phyloP scores from a whole-genome alignment of 2,329 filamentous ascomycete species.

The Teratosphaeria nubilosa region DNA sequence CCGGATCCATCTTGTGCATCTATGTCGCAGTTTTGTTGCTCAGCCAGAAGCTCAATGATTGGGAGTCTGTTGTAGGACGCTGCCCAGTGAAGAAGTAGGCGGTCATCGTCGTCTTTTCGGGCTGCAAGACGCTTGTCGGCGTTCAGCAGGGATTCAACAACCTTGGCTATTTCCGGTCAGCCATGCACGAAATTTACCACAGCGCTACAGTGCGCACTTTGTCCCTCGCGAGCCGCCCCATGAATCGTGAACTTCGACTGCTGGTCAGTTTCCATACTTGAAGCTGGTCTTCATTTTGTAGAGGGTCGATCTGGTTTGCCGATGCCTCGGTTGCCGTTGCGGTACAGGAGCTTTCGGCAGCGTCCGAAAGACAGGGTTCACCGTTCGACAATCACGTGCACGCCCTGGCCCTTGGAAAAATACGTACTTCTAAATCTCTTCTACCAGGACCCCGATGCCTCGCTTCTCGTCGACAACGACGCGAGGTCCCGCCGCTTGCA shows the following conservation, averaged over 20 bases:
- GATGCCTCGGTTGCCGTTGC: background rate
- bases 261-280: conserved; percentile 20
- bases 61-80: conserved; percentile 68
- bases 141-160: conserved; percentile 65
- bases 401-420: too few species aligned
- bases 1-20: conserved; percentile 73
- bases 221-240: conserved; percentile 75
- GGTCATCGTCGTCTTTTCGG: conserved; percentile 72
- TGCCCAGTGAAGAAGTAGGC: conserved; percentile 90
- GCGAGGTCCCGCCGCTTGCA: conserved; percentile 72
- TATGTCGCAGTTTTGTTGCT: conserved; percentile 66
- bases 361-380: background rate
- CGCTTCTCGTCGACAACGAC: conserved; percentile 46
- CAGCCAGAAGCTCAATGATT: conserved; percentile 63
- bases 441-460: conserved; percentile 32
- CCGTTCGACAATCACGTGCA: background rate
- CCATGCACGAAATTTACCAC: background rate
- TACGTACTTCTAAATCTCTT: background rate
- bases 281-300: background rate
- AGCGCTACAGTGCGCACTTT: conserved; percentile 45
- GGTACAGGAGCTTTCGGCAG: background rate
- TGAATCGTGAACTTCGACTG: conserved; percentile 71
- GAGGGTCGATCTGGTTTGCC: background rate
- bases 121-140: conserved; percentile 68
- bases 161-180: conserved; percentile 41